Base-by-base conservation (phyloP, 1,284 basidiomycete species). In the Apiotrichum veenhuisii region DNA sequence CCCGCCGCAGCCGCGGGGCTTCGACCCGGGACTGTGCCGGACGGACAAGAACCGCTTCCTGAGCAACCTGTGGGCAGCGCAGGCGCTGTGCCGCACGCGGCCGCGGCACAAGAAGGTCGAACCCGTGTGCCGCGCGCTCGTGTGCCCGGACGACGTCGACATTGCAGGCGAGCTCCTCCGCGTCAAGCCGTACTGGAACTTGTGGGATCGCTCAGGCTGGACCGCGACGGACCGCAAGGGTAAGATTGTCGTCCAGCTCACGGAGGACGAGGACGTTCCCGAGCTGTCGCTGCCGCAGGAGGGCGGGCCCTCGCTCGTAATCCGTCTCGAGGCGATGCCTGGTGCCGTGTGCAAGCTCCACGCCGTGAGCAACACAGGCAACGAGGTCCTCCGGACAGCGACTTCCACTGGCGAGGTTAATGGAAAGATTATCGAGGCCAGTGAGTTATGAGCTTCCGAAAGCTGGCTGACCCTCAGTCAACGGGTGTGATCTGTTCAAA, bases 231-330 rank as follows among this genome's bases (percentile, higher is more conserved):
- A 53, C 15, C 36, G 60, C 10, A 66, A 93, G 89, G 88, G 86
- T n/a, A 93, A 92, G 77, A 82, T 91, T 20, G 85, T 90, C 10
- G 81, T 94, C 42, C 89, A 92, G 62, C 84, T 92, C 71, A 82
- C 85, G 20, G 70, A 82, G 15, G 87, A 87, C 1, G 36, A 49
- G 10, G 48, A 50, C 20, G 36, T 48, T 18, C 48, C 36, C 15
- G 43, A 38, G 23, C 50, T 26, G 9, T 18, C n/a, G 30, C 44
- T 42, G 11, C 48, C 45, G 22, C 37, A 50, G 30, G 44, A 56
- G 38, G 43, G 49, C 10, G 49, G 49, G 3, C 89, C 90, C 0
- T 85, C 85, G 60, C 85, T 89, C 18, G 78, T 88, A 27, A 63
- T 75, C 42, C 63, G 67, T 9, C 78, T 91, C 3, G 87, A 90